A percentile compares a stretch with the other conserved stretches of the same genome.
Conservation (phyloP, 1,139 yeast species). For the Ogataea hybrid region DNA sequence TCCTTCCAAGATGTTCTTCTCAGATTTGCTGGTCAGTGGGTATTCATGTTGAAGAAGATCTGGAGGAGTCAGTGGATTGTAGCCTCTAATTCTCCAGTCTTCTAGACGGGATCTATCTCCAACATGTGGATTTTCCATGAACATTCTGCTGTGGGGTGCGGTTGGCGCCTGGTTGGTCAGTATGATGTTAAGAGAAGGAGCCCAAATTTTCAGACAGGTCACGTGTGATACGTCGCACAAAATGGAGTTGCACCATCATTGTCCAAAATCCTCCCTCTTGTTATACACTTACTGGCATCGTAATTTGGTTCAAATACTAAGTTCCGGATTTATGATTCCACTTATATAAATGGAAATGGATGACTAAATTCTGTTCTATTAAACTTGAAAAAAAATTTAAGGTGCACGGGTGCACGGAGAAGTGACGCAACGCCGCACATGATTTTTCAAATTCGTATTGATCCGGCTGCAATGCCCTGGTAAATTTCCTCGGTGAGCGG, state of each 20-base stretch:
- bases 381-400: background rate
- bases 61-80: conserved; percentile 94
- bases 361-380: conserved; percentile 12
- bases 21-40: conserved; percentile 64
- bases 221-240: too few relatives aligned
- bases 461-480: conserved; percentile 21
- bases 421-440: conserved; percentile 1
- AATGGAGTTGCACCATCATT: too few relatives aligned
- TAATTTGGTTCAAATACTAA: background rate
- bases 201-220: background rate
- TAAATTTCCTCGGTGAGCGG: conserved; percentile 18
- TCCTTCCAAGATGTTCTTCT: conserved; percentile 65
- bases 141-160: conserved; percentile 48
- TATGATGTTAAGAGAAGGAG: background rate
- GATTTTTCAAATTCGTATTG: conserved; percentile 21
- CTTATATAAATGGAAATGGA: conserved; percentile 1
- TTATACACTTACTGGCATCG: conserved; percentile 8
- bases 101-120: conserved; percentile 83
- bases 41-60: conserved; percentile 88
- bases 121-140: conserved; percentile 74
- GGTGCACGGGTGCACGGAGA: conserved; percentile 3
- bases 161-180: conserved; percentile 13
- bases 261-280: background rate
- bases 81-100: conserved; percentile 88
- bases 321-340: background rate